Conservation (phyloP, 352 stramenopile genomes). For the Blastocystis sp. region DNA sequence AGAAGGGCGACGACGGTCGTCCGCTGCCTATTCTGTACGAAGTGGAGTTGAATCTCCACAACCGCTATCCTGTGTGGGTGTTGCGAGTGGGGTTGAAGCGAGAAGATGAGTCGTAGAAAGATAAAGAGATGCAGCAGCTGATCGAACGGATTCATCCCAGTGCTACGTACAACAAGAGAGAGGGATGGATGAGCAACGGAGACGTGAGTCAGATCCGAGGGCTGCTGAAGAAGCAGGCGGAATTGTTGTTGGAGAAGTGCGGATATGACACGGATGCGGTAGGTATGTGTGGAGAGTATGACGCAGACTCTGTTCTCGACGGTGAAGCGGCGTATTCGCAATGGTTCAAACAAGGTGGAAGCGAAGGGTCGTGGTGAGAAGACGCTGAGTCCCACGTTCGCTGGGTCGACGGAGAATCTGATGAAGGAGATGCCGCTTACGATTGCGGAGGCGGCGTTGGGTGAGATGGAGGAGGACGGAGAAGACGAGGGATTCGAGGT, state of each 20-base stretch:
- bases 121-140: neutral
- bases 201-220: neutral
- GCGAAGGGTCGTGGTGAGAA: neutral
- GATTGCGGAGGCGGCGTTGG: neutral
- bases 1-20: neutral
- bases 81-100: neutral
- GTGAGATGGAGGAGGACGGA: neutral
- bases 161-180: neutral
- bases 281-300: neutral
- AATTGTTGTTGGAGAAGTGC: neutral
- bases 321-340: neutral
- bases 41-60: neutral
- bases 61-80: neutral
- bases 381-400: neutral
- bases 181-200: neutral
- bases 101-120: neutral
- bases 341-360: neutral
- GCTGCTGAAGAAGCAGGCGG: slow-evolving; percentile 16
- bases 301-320: neutral
- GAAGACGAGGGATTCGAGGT: neutral
- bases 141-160: neutral
- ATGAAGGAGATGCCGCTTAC: neutral
- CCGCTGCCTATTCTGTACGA: neutral
- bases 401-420: neutral
- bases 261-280: neutral